These are phyloP conservation scores for Rubia peregrina DNA, from an alignment of 305 asterid species.

Conservation along the genomic window DNA sequence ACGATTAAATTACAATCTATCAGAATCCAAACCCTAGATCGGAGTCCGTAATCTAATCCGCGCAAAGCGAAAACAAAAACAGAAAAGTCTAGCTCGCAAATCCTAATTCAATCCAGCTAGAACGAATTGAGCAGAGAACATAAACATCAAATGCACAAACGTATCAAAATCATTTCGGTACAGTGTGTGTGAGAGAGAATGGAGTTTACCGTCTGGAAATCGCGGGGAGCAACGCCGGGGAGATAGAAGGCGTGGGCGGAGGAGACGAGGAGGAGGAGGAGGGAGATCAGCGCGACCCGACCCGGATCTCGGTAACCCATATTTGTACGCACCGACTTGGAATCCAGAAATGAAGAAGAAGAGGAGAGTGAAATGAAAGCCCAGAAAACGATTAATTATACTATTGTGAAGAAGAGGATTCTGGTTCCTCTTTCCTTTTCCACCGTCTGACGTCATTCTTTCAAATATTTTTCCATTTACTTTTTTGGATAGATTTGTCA, in stretches of 20 bases:
- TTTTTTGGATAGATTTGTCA: too few relatives aligned
- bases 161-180: neutral
- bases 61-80: neutral
- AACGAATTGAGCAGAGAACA: neutral
- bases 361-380: constrained; percentile 2
- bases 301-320: constrained; percentile 42
- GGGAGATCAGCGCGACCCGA: constrained; percentile 33
- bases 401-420: neutral
- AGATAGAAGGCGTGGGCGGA: constrained; percentile 61
- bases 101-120: neutral
- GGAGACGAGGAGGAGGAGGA: constrained; percentile 38
- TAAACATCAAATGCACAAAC: neutral
- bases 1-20: neutral
- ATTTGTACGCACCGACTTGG: constrained; percentile 19
- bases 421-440: neutral
- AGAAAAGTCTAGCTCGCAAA: neutral
- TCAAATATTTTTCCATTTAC: neutral
- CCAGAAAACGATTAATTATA: constrained; percentile 5
- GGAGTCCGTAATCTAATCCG: neutral
- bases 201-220: constrained; percentile 47
- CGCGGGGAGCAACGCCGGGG: constrained; percentile 94
- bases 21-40: constrained; percentile 18
- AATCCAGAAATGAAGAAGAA: neutral
- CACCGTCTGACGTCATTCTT: constrained; percentile 2
- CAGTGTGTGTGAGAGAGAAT: neutral